Evolutionary conservation across 2,329 filamentous ascomycete genomes (phyloP).

Genomic region (Xylaria sp.): DNA sequence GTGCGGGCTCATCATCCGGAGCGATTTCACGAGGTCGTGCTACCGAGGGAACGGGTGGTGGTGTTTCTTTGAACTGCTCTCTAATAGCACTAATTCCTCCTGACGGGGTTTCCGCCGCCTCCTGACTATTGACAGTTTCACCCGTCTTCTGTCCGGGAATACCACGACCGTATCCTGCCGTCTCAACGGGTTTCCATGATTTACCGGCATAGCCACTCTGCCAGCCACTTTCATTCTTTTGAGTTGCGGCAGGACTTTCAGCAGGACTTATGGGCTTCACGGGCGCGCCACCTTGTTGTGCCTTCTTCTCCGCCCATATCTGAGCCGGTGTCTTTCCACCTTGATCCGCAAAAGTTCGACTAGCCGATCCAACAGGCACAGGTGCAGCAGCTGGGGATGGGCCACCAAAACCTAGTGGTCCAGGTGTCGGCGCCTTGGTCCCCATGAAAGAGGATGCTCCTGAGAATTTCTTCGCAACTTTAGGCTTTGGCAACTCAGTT

Average conservation of each 20-base stretch:
- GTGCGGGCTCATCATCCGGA: constrained; percentile 61
- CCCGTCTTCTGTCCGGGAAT: constrained; percentile 73
- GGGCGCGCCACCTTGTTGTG: constrained; percentile 73
- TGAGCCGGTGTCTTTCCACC: constrained; percentile 97
- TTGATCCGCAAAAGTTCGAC: constrained; percentile 92
- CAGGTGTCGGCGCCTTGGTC: constrained; percentile 88
- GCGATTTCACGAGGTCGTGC: constrained; percentile 35
- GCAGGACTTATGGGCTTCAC: constrained; percentile 55
- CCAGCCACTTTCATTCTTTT: constrained; percentile 79
- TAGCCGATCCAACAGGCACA: constrained; percentile 78
- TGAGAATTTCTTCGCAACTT: constrained; percentile 90
- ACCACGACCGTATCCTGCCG: constrained; percentile 75
- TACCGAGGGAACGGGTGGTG: constrained; percentile 68
- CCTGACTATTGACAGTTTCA: constrained; percentile 57
- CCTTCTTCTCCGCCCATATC: constrained; percentile 97
- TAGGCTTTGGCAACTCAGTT: constrained; percentile 91
- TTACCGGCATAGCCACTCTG: constrained; percentile 93
- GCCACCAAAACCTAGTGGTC: constrained; percentile 70
- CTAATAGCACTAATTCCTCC: constrained; percentile 79
- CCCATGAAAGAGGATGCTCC: constrained; percentile 78
- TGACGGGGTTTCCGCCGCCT: constrained; percentile 64
- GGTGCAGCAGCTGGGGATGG: constrained; percentile 67
- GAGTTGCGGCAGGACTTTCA: constrained; percentile 69
- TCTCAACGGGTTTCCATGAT: constrained; percentile 87
- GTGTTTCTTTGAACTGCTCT: constrained; percentile 83